Conservation (phyloP, 2,329 filamentous ascomycete genomes). For the Thielaviopsis populi region DNA sequence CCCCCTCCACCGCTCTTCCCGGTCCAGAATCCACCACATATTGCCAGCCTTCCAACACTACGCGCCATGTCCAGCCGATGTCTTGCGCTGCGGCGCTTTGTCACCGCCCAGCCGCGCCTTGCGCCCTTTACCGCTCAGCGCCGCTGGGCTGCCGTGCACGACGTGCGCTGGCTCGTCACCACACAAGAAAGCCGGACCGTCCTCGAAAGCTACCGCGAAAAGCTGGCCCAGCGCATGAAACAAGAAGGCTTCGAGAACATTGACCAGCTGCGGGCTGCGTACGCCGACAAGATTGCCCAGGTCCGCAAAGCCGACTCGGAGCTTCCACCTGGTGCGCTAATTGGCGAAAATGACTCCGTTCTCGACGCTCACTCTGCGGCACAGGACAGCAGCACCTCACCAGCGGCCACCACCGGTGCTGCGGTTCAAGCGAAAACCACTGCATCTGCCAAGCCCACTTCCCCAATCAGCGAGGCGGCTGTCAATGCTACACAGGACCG, state of each 20-base stretch:
- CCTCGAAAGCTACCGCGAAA: constrained; percentile 72
- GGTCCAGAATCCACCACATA: neutral
- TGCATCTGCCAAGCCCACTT: constrained; percentile 20
- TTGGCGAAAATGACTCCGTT: neutral
- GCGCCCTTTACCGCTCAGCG: constrained; percentile 37
- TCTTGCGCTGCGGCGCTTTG: constrained; percentile 10
- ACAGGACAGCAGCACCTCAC: constrained; percentile 15
- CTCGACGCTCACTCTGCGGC: neutral
- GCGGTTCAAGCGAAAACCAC: constrained; percentile 15
- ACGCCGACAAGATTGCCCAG: constrained; percentile 66
- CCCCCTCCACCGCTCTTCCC: neutral
- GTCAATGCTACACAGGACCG: constrained; percentile 21
- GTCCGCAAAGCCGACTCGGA: constrained; percentile 53
- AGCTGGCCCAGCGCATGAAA: constrained; percentile 69
- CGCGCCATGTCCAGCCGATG: constrained; percentile 10
- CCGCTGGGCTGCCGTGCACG: constrained; percentile 82
- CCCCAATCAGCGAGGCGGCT: constrained; percentile 7
- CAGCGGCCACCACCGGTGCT: constrained; percentile 21
- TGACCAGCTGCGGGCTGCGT: constrained; percentile 63
- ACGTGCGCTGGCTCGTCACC: constrained; percentile 78
- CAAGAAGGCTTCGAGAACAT: constrained; percentile 56
- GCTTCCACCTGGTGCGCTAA: constrained; percentile 14
- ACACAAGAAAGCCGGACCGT: constrained; percentile 53
- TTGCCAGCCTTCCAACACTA: neutral
- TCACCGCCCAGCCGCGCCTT: constrained; percentile 14